These are phyloP conservation scores for Alternaria triticimaculans DNA, from an alignment of 2,329 filamentous ascomycete genomes.

Conservation along the genomic window DNA sequence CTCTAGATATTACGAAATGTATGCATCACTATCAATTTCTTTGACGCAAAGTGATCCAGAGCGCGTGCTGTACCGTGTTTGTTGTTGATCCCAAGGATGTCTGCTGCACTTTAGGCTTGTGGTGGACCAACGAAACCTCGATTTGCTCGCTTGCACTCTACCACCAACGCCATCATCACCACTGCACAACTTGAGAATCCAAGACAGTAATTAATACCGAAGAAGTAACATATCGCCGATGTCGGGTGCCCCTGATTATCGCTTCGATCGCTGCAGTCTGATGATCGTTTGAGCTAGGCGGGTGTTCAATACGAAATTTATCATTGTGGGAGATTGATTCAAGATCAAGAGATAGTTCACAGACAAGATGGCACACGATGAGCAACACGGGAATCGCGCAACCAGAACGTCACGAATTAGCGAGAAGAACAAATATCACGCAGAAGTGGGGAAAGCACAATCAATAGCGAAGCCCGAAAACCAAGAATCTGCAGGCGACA, in stretches of 20 bases:
- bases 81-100: not conserved
- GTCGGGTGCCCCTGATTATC: not conserved
- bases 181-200: not conserved
- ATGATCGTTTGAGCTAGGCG: not conserved
- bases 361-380: not conserved
- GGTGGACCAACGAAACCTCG: not conserved
- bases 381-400: not conserved
- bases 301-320: not conserved
- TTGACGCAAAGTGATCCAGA: too few relatives aligned
- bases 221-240: not conserved
- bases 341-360: not conserved
- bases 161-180: not conserved
- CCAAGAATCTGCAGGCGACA: slow-evolving; percentile 14
- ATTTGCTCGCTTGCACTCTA: slow-evolving; percentile 13
- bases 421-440: not conserved
- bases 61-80: not conserved
- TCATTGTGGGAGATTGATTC: not conserved
- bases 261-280: not conserved
- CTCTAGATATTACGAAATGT: not conserved
- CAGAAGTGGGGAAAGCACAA: not conserved
- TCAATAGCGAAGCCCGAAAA: not conserved
- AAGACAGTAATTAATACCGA: not conserved
- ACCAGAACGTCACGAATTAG: not conserved
- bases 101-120: not conserved
- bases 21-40: not conserved